A percentile compares a stretch with the other conserved stretches of the same genome.
Evolutionary conservation across 495 filamentous ascomycete genomes (phyloP).

Genomic region (Podospora pseudoanserina): DNA sequence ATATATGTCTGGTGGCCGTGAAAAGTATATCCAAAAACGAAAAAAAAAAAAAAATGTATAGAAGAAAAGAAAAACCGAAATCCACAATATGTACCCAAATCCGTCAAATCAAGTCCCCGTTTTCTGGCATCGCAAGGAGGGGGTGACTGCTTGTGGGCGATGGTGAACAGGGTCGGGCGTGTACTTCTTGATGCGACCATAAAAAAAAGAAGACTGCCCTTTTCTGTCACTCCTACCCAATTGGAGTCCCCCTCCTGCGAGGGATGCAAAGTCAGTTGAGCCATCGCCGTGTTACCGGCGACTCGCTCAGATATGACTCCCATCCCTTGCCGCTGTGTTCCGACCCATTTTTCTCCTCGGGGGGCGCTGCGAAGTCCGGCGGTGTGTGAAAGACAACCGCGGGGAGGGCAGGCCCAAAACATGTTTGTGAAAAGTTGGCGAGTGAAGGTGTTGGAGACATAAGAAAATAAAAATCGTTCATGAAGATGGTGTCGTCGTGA

Average conservation of each 20-base stretch:
- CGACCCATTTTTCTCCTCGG: background rate
- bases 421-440: background rate
- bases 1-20: background rate
- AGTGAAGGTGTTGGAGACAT: slow-evolving; percentile 3
- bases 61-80: background rate
- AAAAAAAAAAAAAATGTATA: background rate
- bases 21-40: background rate
- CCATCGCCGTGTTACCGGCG: background rate
- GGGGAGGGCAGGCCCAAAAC: background rate
- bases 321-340: background rate
- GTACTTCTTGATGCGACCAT: background rate
- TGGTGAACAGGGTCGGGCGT: background rate
- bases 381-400: background rate
- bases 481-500: slow-evolving; percentile 4
- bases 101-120: background rate
- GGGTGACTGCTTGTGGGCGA: background rate
- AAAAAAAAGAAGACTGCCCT: background rate
- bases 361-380: background rate
- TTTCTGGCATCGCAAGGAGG: background rate
- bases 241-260: background rate
- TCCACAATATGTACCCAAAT: background rate
- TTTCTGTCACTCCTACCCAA: background rate
- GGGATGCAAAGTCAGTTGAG: background rate
- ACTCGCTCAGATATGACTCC: background rate
- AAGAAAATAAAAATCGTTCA: background rate